Percentiles rank a stretch among this genome's conserved stretches.
These are phyloP conservation scores for Hypericum perforatum DNA, from an alignment of 345 rosid species.

Conservation along the genomic window DNA sequence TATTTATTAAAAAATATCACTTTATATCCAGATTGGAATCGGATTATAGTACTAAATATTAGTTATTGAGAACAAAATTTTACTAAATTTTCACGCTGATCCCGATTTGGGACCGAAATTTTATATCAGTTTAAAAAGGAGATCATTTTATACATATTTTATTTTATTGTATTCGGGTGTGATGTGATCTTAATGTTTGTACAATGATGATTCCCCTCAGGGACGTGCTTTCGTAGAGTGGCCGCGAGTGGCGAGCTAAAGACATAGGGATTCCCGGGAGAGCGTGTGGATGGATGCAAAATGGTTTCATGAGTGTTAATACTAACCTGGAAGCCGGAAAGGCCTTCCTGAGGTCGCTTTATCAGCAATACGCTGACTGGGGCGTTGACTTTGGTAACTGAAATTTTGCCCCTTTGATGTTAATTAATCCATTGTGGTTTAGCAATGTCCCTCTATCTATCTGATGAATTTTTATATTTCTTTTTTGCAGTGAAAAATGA, in stretches of 20 bases:
- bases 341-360: constrained; percentile 81
- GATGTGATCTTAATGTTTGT: background rate
- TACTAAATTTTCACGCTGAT: too few relatives aligned
- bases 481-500: constrained; percentile 62
- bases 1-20: too few relatives aligned
- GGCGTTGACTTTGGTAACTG: constrained; percentile 79
- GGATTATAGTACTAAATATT: too few relatives aligned
- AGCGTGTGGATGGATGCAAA: constrained; percentile 84
- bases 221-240: constrained; percentile 56
- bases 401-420: background rate
- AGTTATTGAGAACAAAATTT: too few relatives aligned
- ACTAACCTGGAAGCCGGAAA: constrained; percentile 64
- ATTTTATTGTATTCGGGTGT: background rate
- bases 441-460: too few relatives aligned
- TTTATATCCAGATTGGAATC: too few relatives aligned
- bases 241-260: constrained; percentile 55
- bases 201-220: constrained; percentile 22
- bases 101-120: too few relatives aligned
- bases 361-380: constrained; percentile 79
- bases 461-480: too few relatives aligned
- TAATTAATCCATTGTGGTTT: background rate
- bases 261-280: constrained; percentile 79
- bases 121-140: background rate
- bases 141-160: background rate
- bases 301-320: constrained; percentile 89